Conservation (phyloP, 2,329 filamentous ascomycete genomes). For the Talaromyces albobiverticillius region DNA sequence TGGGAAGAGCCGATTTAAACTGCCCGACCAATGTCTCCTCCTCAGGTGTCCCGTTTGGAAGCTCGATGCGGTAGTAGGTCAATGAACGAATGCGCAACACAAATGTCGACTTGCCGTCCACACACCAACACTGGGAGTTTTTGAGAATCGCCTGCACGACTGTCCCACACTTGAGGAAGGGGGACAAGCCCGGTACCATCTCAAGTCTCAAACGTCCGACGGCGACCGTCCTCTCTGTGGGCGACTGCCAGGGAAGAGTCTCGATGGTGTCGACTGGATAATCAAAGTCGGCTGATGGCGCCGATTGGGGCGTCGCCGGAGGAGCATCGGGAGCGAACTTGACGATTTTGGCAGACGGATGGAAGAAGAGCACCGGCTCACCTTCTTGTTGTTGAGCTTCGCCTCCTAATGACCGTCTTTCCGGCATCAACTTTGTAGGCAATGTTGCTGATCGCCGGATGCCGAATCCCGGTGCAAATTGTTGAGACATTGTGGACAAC, state of each 20-base stretch:
- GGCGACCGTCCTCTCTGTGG: constrained; percentile 78
- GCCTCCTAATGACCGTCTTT: constrained; percentile 20
- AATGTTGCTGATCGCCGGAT: constrained; percentile 36
- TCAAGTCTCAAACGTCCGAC: constrained; percentile 81
- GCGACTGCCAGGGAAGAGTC: constrained; percentile 68
- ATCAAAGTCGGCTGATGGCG: constrained; percentile 41
- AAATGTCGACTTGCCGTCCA: constrained; percentile 79
- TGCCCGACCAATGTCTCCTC: constrained; percentile 63
- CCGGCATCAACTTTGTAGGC: constrained; percentile 32
- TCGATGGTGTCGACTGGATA: constrained; percentile 55
- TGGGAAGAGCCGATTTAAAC: constrained; percentile 67
- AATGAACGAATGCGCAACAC: constrained; percentile 81
- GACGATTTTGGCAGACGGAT: constrained; percentile 69
- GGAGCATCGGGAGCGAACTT: constrained; percentile 53
- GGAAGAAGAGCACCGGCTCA: constrained; percentile 61
- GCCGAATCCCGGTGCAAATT: constrained; percentile 20
- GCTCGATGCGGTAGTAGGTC: constrained; percentile 86
- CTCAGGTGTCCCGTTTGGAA: constrained; percentile 64
- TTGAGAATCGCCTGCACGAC: constrained; percentile 83
- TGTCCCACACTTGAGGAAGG: constrained; percentile 81
- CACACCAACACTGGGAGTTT: constrained; percentile 90
- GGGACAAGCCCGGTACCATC: constrained; percentile 78
- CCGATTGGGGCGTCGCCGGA: constrained; percentile 40
- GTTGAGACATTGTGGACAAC: constrained; percentile 30
- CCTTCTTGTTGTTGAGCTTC: constrained; percentile 23